A percentile compares a stretch with the other conserved stretches of the same genome.
These are phyloP conservation scores for Tetrapyrgos nigripes DNA, from an alignment of 1,284 basidiomycete species.

Conservation along the genomic window DNA sequence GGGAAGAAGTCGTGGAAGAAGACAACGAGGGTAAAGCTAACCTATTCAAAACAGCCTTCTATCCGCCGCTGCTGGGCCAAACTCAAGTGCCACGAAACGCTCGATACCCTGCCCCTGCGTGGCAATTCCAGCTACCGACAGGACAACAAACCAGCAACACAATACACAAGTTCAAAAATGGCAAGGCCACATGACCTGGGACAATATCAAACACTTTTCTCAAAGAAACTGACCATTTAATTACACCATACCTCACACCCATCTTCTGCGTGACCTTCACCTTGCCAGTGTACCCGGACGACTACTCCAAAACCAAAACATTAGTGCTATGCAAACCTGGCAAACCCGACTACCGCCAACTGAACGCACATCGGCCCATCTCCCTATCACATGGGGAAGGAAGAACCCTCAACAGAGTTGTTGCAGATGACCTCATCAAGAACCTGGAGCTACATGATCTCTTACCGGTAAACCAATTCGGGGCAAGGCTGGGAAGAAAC, in stretches of 20 bases:
- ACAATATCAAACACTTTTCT: slow-evolving; percentile 38
- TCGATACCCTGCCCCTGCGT: slow-evolving; percentile 28
- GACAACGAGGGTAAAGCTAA: slow-evolving; percentile 49
- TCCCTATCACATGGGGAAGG: slow-evolving; percentile 30
- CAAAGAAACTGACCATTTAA: slow-evolving; percentile 22
- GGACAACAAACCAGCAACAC: slow-evolving; percentile 19
- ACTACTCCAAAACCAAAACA: slow-evolving; percentile 22
- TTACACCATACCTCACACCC: slow-evolving; percentile 25
- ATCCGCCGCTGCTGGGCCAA: slow-evolving; percentile 13
- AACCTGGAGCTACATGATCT: slow-evolving; percentile 30
- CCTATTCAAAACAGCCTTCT: slow-evolving; percentile 47
- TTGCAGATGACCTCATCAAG: slow-evolving; percentile 30
- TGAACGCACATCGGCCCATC: slow-evolving; percentile 38
- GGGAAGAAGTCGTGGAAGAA: slow-evolving; percentile 24
- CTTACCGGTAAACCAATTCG: slow-evolving; percentile 37
- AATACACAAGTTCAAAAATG: slow-evolving; percentile 26
- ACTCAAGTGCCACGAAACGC: slow-evolving; percentile 5
- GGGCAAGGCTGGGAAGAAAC: slow-evolving; percentile 37
- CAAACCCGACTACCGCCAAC: slow-evolving; percentile 29
- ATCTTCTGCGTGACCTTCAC: slow-evolving; percentile 31
- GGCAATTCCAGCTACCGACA: slow-evolving; percentile 14
- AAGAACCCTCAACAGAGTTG: slow-evolving; percentile 30
- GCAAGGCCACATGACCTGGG: slow-evolving; percentile 37
- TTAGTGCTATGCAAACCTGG: slow-evolving; percentile 36
- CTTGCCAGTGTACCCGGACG: slow-evolving; percentile 21